These are phyloP conservation scores for Dicorynia guianensis DNA, from an alignment of 306 rosid genomes.

Conservation along the genomic window DNA sequence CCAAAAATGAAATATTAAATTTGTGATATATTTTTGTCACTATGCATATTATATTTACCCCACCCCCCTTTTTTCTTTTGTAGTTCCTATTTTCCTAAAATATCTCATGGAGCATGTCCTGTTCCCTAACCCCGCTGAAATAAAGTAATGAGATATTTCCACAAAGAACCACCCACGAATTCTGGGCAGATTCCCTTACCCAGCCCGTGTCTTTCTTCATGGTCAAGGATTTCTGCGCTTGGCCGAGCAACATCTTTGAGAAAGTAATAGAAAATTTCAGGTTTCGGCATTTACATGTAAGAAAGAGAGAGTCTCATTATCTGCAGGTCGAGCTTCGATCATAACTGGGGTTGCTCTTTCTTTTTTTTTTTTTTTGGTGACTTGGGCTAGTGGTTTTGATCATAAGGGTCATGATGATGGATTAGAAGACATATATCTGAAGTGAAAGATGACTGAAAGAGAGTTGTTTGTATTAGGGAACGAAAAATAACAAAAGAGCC, in stretches of 20 bases:
- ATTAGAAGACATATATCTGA: slow-evolving; percentile 27
- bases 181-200: slow-evolving; percentile 51
- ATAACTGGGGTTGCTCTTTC: neutral
- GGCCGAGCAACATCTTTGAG: slow-evolving; percentile 59
- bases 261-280: slow-evolving; percentile 48
- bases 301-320: slow-evolving; percentile 15
- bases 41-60: slow-evolving; percentile 12
- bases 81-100: slow-evolving; percentile 46
- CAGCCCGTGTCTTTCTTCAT: slow-evolving; percentile 48
- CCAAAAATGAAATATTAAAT: slow-evolving; percentile 50
- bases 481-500: slow-evolving; percentile 41
- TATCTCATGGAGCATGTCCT: slow-evolving; percentile 48
- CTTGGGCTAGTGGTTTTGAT: too few species aligned
- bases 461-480: slow-evolving; percentile 47
- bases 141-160: slow-evolving; percentile 36
- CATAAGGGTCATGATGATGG: too few species aligned
- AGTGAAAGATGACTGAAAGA: slow-evolving; percentile 41
- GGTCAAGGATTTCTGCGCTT: slow-evolving; percentile 65
- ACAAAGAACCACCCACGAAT: slow-evolving; percentile 33
- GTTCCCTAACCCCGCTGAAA: slow-evolving; percentile 35
- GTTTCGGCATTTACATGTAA: slow-evolving; percentile 44
- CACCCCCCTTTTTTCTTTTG: neutral
- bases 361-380: too few species aligned
- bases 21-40: neutral
- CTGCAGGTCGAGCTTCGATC: slow-evolving; percentile 25